phyloP scores from a whole-genome alignment of 2,329 filamentous ascomycete genomes.

The Hymenoscyphus scutula region DNA sequence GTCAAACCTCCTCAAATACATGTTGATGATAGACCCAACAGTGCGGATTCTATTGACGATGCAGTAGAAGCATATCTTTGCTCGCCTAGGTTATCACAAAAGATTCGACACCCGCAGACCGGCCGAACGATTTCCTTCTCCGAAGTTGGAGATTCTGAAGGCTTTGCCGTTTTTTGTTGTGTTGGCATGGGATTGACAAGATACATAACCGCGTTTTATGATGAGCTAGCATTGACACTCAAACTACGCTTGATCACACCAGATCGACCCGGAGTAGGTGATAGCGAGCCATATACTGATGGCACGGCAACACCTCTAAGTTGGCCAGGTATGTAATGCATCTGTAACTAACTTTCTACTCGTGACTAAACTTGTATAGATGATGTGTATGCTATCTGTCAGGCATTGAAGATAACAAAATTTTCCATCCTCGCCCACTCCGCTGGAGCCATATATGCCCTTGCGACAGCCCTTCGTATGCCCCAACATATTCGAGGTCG shows the following conservation, averaged over 20 bases:
- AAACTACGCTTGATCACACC: conserved; percentile 89
- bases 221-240: conserved; percentile 85
- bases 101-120: conserved; percentile 79
- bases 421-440: conserved; percentile 97
- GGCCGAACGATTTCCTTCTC: conserved; percentile 92
- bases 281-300: conserved; percentile 81
- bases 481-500: conserved; percentile 92
- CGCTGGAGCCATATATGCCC: conserved; percentile 94
- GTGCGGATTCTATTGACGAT: conserved; percentile 83
- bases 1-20: conserved; percentile 28
- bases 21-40: conserved; percentile 70
- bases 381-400: conserved; percentile 92
- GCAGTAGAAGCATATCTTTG: conserved; percentile 83
- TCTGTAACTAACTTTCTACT: neutral
- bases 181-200: conserved; percentile 96
- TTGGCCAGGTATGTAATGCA: conserved; percentile 74
- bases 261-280: conserved; percentile 90
- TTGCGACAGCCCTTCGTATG: conserved; percentile 92
- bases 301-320: conserved; percentile 81
- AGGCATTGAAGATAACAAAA: conserved; percentile 85
- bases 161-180: conserved; percentile 91
- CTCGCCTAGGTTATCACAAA: conserved; percentile 82
- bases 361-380: conserved; percentile 41
- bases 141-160: conserved; percentile 89
- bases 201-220: conserved; percentile 96